phyloP scores from a whole-genome alignment of 306 rosid genomes.

The Albizia julibrissin region DNA sequence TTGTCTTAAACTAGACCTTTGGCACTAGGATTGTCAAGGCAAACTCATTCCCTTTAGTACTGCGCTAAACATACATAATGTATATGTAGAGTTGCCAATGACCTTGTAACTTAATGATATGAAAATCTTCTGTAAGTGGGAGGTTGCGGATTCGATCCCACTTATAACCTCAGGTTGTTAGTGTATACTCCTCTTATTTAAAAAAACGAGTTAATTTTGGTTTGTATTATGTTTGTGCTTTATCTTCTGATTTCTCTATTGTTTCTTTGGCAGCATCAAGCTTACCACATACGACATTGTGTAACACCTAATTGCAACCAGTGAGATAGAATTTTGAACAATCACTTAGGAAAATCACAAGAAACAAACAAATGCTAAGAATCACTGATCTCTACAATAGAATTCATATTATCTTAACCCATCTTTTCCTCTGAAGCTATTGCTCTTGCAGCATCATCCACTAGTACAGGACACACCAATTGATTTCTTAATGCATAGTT shows the following conservation, averaged over 20 bases:
- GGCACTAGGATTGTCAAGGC: too few species aligned
- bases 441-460: too few species aligned
- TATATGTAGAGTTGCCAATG: too few species aligned
- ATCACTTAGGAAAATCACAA: constrained; percentile 70
- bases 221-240: background rate
- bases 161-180: too few species aligned
- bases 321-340: constrained; percentile 72
- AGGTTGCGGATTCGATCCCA: too few species aligned
- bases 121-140: too few species aligned
- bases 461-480: background rate
- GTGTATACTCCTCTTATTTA: too few species aligned
- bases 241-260: constrained; percentile 30
- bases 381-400: background rate
- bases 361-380: constrained; percentile 34
- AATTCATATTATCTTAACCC: too few species aligned
- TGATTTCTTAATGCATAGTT: background rate
- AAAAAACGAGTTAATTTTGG: too few species aligned
- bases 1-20: background rate
- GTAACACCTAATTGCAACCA: constrained; percentile 63
- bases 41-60: background rate
- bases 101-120: too few species aligned
- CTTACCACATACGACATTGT: constrained; percentile 78
- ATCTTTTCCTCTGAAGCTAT: too few species aligned
- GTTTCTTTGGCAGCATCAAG: constrained; percentile 95
- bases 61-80: too few species aligned